Evolutionary conservation across 2,329 filamentous ascomycete genomes (phyloP), one percentile per base, ranked within the genome.

Genomic region (Fusarium nurragi): DNA sequence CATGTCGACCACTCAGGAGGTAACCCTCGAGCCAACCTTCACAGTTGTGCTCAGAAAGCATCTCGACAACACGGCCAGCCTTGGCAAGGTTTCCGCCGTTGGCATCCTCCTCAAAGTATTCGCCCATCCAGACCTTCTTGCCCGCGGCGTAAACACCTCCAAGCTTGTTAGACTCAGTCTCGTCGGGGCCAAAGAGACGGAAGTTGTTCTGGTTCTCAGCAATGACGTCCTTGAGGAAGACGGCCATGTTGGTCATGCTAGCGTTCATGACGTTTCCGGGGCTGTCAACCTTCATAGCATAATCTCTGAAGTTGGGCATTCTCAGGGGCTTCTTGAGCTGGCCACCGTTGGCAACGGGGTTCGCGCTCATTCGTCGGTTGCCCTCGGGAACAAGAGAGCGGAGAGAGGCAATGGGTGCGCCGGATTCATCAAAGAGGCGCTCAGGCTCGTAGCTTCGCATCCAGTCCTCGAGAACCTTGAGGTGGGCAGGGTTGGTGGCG

Each of bases 21-120:
- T 93, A 94, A 4, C 91, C 91, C 79, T 94, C 90, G 16, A 94
- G 81, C 90, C 90, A 94, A 23, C 90, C 91, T 76, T 94, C 90
- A 60, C 86, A 87, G 16, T 90, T 93, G 74, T 94, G 91, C 76
- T 94, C 91, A 18, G 88, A 91, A n/a, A 94, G 84, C 75, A 93
- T 93, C 75, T 94, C 91, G 89, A 94, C 93, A 32, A 93, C 90
- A 25, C 90, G 84, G 16, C 91, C 91, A 14, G 83, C 82, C 18
- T 80, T 84, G 7, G 87, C 84, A 22, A 94, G 80, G 70, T 94
- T 93, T 61, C 91, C 90, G 11, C 90, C 90, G 70, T 93, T 88
- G 9, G 79, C 77, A 70, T 94, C 91, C 72, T 93, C 90, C 5
- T 91, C 88, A 62, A 93, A 90, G 74, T 90, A 91, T 46, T 92